Evolutionary conservation across 805 yeast genomes (phyloP), one percentile per base, ranked within the genome.

Genomic region (Saccharomycopsis vini): DNA sequence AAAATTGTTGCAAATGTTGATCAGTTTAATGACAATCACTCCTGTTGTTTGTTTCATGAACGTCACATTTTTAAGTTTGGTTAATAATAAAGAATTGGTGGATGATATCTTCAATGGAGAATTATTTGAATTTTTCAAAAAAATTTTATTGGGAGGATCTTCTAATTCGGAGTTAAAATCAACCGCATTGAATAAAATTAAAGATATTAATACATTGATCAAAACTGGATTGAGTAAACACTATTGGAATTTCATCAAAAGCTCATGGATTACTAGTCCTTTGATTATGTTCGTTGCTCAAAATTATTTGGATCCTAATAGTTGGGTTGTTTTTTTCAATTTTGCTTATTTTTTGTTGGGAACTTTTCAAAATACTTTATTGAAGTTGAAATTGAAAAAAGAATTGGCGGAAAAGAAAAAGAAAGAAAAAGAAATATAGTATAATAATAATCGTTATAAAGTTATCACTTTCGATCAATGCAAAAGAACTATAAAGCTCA

Each of bases 281-380:
- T 53, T 72, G 2, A 69, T 77, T 4, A 59, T 77, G 54, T 52
- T 70, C 1, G 46, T 76, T 24, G 82, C 84, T 4, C 87, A 79
- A 55, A 71, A 64, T 41, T 75, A 67, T 49, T 51, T 79, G 10
- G 63, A 68, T 6, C 79, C 80, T 1, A 75, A 77, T 52, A 61
- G 71, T 24, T 79, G 87, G 87, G 78, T 75, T 9, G 75, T 75
- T 2, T 79, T 77, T 56, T 77, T 77, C 61, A 72, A 71, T 51
- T 50, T 74, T 26, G 72, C 78, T 19, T 77, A 71, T 53, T 78
- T 78, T 50, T 55, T 78, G 4, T 60, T 79, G 45, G 83, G 83
- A 1, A 79, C 85, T 1, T 67, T 68, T 44, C 81, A 79, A 52
- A 79, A 79, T 54, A 69, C 76, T 4, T 63, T 68, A 56, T 62